Evolutionary conservation across 1,284 basidiomycete genomes (phyloP).

Genomic region (Tausonia pullulans): DNA sequence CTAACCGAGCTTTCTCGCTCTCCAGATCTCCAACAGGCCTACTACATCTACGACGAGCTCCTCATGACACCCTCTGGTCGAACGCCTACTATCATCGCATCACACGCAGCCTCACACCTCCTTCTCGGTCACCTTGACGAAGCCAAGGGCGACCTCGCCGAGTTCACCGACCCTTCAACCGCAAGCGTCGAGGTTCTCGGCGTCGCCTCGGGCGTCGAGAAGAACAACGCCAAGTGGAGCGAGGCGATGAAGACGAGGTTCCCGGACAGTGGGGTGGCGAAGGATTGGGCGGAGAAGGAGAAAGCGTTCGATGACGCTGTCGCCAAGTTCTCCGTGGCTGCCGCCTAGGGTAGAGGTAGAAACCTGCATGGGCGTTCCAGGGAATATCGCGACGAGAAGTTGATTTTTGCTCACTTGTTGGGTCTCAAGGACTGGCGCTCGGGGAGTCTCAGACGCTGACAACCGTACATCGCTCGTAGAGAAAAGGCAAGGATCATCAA

Average conservation of each 20-base stretch:
- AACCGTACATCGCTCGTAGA: too few species aligned
- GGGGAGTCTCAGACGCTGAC: too few species aligned
- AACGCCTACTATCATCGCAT: constrained; percentile 57
- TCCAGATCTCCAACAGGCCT: constrained; percentile 44
- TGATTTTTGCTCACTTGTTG: too few species aligned
- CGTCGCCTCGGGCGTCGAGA: not conserved
- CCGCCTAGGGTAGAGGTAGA: too few species aligned
- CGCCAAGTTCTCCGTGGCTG: constrained; percentile 2
- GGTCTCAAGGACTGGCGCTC: too few species aligned
- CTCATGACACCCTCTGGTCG: constrained; percentile 71
- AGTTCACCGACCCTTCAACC: too few species aligned
- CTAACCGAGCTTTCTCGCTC: not conserved
- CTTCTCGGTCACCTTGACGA: constrained; percentile 67
- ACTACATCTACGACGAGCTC: constrained; percentile 86
- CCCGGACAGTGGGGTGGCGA: constrained; percentile 54
- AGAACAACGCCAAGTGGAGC: constrained; percentile 29
- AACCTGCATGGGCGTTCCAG: too few species aligned
- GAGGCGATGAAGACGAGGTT: constrained; percentile 46
- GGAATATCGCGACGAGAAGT: too few species aligned
- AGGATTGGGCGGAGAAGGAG: constrained; percentile 51
- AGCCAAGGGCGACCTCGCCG: constrained; percentile 71
- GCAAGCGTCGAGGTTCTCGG: constrained; percentile 46
- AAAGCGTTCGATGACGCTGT: constrained; percentile 40
- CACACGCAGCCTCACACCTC: constrained; percentile 72
- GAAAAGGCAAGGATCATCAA: too few species aligned